Percentiles rank a stretch among this genome's conserved stretches.
phyloP scores from a whole-genome alignment of 805 yeast species.

The Wickerhamomyces subpelliculosus region DNA sequence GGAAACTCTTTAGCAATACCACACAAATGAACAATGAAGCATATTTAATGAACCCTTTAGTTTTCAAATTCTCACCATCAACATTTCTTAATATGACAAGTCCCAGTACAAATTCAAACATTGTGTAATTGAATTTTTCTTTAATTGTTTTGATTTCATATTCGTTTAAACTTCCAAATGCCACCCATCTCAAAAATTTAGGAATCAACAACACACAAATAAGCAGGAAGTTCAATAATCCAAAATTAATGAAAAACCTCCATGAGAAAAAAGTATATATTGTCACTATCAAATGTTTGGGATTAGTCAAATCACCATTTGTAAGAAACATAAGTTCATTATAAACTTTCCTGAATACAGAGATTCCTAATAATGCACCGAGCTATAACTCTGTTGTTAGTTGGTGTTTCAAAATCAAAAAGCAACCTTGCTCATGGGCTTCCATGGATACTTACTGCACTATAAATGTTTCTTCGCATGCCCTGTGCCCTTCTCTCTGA shows the following conservation, averaged over 20 bases:
- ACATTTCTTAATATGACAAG: constrained; percentile 1
- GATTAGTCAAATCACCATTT: neutral
- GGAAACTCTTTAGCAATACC: constrained; percentile 15
- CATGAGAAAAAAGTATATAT: neutral
- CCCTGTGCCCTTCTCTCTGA: no score
- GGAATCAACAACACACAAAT: neutral
- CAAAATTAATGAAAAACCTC: constrained; percentile 2
- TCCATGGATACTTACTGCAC: neutral
- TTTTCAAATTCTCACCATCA: neutral
- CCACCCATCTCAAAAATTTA: neutral
- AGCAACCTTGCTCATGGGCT: neutral
- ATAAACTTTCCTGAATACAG: constrained; percentile 1
- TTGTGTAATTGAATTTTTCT: constrained; percentile 3
- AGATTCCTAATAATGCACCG: neutral
- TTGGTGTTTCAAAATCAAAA: neutral
- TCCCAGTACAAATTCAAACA: constrained; percentile 4
- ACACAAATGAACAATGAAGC: constrained; percentile 8
- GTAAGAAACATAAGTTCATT: neutral
- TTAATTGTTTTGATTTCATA: neutral
- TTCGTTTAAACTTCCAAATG: neutral
- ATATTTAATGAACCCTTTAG: constrained; percentile 2
- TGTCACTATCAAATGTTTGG: neutral
- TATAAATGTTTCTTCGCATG: neutral
- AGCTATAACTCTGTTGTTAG: neutral
- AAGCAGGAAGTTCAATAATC: constrained; percentile 1